phyloP scores from a whole-genome alignment of 2,329 filamentous ascomycete genomes.

The Capronia epimyces region DNA sequence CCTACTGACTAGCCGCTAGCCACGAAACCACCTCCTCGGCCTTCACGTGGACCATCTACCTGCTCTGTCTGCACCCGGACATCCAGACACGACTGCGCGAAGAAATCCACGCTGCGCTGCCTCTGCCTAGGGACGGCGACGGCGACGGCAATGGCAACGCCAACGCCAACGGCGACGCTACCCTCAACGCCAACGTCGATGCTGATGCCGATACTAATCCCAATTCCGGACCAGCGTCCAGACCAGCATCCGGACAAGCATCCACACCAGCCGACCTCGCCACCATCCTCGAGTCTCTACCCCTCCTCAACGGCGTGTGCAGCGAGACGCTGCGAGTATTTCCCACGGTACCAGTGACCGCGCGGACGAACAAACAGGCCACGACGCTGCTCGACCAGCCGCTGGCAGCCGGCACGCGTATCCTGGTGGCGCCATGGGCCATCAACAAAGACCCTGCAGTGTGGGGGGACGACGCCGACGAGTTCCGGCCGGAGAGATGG shows the following conservation, averaged over 20 bases:
- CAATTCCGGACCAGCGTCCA: no score
- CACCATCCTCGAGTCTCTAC: slow-evolving; percentile 60
- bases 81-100: slow-evolving; percentile 62
- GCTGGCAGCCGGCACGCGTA: slow-evolving; percentile 41
- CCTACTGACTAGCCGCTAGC: no score
- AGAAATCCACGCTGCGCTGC: slow-evolving; percentile 61
- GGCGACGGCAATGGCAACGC: no score
- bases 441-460: slow-evolving; percentile 28
- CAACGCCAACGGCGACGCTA: no score
- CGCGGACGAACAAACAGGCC: slow-evolving; percentile 37
- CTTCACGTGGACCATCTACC: slow-evolving; percentile 69
- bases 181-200: no score
- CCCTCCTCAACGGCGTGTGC: slow-evolving; percentile 48
- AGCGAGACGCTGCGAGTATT: slow-evolving; percentile 38
- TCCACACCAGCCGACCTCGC: background rate
- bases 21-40: slow-evolving; percentile 74
- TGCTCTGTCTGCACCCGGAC: slow-evolving; percentile 60
- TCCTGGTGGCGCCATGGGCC: slow-evolving; percentile 40
- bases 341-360: slow-evolving; percentile 36
- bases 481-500: slow-evolving; percentile 37
- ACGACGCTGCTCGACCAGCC: slow-evolving; percentile 43
- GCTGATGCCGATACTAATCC: no score
- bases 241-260: background rate
- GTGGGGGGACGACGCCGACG: slow-evolving; percentile 32
- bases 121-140: no score